Conservation (phyloP, 192 early-diverging fungal species). For the Cetraspora pellucida region DNA sequence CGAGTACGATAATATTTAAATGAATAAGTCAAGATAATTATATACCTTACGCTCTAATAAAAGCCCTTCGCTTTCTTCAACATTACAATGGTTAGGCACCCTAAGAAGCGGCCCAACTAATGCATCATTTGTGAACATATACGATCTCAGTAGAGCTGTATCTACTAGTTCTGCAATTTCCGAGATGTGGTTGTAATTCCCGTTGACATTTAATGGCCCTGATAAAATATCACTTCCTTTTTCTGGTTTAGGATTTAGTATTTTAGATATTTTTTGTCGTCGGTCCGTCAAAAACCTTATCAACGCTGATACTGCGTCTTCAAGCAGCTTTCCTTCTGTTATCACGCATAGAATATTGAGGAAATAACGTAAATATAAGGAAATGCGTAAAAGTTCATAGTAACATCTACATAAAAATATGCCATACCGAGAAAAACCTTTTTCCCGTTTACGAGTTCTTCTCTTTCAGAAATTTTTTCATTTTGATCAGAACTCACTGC, state of each 20-base stretch:
- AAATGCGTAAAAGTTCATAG: not conserved
- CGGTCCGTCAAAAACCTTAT: conserved; percentile 90
- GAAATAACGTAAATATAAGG: not conserved
- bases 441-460: not conserved
- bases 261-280: conserved; percentile 71
- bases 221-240: conserved; percentile 37
- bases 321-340: conserved; percentile 61
- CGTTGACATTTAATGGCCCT: conserved; percentile 39
- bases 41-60: conserved; percentile 72
- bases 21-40: not conserved
- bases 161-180: conserved; percentile 73
- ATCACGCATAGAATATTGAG: not conserved
- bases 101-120: conserved; percentile 91
- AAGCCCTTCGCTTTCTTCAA: conserved; percentile 79
- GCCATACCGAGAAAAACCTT: not conserved
- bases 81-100: conserved; percentile 86
- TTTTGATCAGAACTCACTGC: not conserved
- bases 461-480: not conserved
- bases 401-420: conserved; percentile 27
- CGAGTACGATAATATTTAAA: not conserved
- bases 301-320: conserved; percentile 62
- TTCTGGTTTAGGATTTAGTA: conserved; percentile 38
- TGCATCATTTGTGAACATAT: conserved; percentile 81
- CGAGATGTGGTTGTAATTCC: conserved; percentile 39
- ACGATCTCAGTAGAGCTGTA: conserved; percentile 88